Conservation (phyloP, 768 basidiomycete genomes). For the Gloeophyllum trabeum region DNA sequence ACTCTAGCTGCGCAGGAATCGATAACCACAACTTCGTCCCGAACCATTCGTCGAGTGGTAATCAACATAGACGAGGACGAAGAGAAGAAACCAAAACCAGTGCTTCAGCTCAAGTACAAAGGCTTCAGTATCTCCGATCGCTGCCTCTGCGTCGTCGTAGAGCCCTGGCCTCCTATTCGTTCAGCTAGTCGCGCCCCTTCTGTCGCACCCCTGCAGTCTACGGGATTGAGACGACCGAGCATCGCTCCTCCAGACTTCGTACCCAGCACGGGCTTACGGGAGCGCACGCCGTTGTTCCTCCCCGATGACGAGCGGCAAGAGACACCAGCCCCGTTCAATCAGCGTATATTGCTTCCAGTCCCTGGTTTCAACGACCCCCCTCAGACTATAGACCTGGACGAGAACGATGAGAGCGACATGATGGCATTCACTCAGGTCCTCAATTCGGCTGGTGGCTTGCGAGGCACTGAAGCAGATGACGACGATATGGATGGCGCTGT, state of each 20-base stretch:
- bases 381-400: constrained; percentile 5
- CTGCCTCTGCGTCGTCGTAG: constrained; percentile 74
- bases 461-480: constrained; percentile 52
- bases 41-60: too few species aligned
- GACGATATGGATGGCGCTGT: constrained; percentile 66
- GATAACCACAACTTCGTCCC: too few species aligned
- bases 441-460: constrained; percentile 40
- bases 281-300: constrained; percentile 60
- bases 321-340: constrained; percentile 23
- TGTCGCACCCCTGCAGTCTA: constrained; percentile 16
- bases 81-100: constrained; percentile 56
- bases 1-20: neutral
- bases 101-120: constrained; percentile 52
- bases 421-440: constrained; percentile 70
- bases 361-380: constrained; percentile 29
- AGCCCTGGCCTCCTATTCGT: constrained; percentile 60
- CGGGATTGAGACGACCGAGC: constrained; percentile 18
- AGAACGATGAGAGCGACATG: constrained; percentile 28
- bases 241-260: constrained; percentile 22
- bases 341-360: constrained; percentile 24
- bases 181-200: constrained; percentile 21
- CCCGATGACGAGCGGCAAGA: constrained; percentile 40
- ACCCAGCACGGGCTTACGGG: constrained; percentile 21
- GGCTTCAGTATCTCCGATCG: constrained; percentile 62
- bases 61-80: constrained; percentile 33